A percentile compares a stretch with the other conserved stretches of the same genome.
phyloP scores from a whole-genome alignment of 345 rosid genomes.

The Hypericum androsaemum region DNA sequence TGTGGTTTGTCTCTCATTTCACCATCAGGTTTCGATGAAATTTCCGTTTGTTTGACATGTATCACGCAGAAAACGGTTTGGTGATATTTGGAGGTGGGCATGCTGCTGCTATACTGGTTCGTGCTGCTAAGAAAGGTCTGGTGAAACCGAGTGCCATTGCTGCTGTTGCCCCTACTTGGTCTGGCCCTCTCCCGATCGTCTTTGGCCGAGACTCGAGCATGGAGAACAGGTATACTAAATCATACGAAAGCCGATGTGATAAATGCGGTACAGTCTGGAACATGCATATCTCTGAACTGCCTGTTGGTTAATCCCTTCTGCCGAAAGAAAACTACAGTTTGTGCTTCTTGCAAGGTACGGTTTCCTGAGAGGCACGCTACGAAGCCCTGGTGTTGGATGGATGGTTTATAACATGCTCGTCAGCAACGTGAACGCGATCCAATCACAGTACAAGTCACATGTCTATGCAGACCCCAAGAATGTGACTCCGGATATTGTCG shows the following conservation, averaged over 20 bases:
- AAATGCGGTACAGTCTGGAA: too few species aligned
- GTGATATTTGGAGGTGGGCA: conserved; percentile 82
- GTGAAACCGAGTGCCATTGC: conserved; percentile 75
- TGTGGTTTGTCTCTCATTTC: too few species aligned
- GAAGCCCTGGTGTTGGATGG: conserved; percentile 83
- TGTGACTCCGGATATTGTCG: conserved; percentile 47
- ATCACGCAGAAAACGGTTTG: conserved; percentile 35
- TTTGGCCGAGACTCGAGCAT: conserved; percentile 83
- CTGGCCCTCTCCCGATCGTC: conserved; percentile 86
- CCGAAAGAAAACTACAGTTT: too few species aligned
- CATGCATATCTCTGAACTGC: background rate
- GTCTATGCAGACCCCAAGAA: conserved; percentile 78
- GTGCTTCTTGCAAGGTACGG: conserved; percentile 39
- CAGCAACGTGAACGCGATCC: conserved; percentile 79
- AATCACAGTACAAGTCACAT: conserved; percentile 80
- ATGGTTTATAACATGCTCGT: conserved; percentile 90
- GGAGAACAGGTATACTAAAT: conserved; percentile 53
- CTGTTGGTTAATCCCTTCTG: too few species aligned
- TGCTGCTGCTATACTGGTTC: conserved; percentile 63
- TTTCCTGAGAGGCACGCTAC: conserved; percentile 64
- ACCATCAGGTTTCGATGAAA: background rate
- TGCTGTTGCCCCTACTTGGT: conserved; percentile 91
- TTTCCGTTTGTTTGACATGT: background rate
- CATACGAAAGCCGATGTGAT: too few species aligned
- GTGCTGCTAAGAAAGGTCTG: conserved; percentile 65